phyloP scores from a whole-genome alignment of 306 rosid species.

The Carpinus viminea region DNA sequence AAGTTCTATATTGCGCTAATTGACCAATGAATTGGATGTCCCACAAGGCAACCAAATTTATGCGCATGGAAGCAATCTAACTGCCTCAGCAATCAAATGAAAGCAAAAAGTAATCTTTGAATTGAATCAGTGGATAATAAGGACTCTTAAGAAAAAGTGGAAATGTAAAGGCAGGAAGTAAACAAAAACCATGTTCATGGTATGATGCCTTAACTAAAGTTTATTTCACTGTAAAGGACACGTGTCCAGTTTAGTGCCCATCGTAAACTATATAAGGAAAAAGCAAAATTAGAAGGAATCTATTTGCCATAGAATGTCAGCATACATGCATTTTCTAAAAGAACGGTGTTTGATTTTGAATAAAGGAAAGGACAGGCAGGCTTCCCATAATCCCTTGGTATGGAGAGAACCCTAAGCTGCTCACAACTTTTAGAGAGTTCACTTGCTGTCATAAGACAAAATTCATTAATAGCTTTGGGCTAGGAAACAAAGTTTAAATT shows the following conservation, averaged over 20 bases:
- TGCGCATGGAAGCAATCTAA: background rate
- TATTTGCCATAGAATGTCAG: background rate
- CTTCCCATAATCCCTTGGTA: background rate
- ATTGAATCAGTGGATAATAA: background rate
- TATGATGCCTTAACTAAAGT: background rate
- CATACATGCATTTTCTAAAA: background rate
- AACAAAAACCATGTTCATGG: background rate
- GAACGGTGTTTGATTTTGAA: background rate
- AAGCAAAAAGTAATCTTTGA: background rate
- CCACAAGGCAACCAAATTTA: background rate
- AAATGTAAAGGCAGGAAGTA: background rate
- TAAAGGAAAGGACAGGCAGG: background rate
- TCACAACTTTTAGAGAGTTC: background rate
- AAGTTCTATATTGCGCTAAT: background rate
- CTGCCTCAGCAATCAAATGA: background rate
- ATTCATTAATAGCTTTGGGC: background rate
- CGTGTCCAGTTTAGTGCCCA: background rate
- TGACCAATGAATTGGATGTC: background rate
- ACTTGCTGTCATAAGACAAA: background rate
- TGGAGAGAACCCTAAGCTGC: background rate
- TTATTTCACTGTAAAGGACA: background rate
- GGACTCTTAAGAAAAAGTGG: background rate
- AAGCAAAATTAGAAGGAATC: conserved; percentile 1
- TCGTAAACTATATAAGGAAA: background rate
- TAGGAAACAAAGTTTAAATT: too few relatives aligned